Conservation (phyloP, 2,329 filamentous ascomycete species). For the Fusarium sambucinum region DNA sequence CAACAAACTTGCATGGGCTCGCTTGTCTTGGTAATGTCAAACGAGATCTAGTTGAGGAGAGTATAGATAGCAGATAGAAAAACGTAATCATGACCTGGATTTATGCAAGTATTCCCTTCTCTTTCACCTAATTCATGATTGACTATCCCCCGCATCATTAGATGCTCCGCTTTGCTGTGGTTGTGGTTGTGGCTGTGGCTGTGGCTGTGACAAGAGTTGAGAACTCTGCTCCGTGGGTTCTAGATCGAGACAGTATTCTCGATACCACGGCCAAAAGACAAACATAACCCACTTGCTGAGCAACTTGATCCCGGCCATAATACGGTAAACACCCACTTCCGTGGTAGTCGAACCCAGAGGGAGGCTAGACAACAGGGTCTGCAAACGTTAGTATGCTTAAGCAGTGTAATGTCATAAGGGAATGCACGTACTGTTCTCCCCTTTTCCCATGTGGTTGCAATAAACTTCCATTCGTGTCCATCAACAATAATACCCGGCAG, state of each 20-base stretch:
- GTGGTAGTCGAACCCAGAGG: not conserved
- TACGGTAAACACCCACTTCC: not conserved
- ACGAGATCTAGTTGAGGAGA: too few species aligned
- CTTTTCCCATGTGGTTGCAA: not conserved
- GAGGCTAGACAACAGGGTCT: not conserved
- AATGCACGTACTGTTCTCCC: not conserved
- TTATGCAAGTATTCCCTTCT: too few species aligned
- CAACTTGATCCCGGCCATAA: not conserved
- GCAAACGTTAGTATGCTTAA: not conserved
- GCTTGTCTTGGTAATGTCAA: too few species aligned
- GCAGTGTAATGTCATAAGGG: too few species aligned
- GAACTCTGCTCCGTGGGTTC: not conserved
- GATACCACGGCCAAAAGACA: not conserved
- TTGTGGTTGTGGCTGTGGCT: too few species aligned
- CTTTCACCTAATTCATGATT: too few species aligned
- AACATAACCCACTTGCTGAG: not conserved
- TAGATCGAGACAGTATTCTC: not conserved
- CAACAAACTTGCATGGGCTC: slow-evolving; percentile 1
- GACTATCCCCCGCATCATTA: too few species aligned
- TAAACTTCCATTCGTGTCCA: not conserved
- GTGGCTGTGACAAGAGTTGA: not conserved
- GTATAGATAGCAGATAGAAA: too few species aligned
- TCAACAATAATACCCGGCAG: not conserved
- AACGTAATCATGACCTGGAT: too few species aligned
- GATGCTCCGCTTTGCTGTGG: too few species aligned